phyloP scores from a whole-genome alignment of 352 stramenopile species.

The Globisporangium uncinulatum region DNA sequence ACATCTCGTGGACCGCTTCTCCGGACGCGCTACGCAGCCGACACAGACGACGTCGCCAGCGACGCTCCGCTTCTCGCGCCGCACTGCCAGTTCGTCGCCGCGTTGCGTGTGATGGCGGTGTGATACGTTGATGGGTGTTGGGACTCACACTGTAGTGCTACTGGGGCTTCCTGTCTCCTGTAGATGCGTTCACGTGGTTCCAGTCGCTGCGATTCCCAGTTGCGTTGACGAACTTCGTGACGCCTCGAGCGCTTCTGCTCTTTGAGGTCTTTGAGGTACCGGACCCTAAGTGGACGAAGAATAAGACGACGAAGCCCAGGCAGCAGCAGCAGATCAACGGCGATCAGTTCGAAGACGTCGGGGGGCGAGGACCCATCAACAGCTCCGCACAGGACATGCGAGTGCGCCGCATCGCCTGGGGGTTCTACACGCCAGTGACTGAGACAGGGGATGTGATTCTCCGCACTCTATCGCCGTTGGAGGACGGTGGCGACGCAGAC shows the following conservation, averaged over 20 bases:
- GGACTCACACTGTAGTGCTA: not conserved
- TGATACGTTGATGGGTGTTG: not conserved
- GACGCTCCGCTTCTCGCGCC: constrained; percentile 5
- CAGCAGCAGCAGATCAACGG: constrained; percentile 5
- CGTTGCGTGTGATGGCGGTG: not conserved
- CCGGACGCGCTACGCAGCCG: constrained; percentile 29
- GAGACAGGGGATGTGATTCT: constrained; percentile 38
- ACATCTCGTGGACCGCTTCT: constrained; percentile 47
- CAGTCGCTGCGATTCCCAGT: constrained; percentile 27
- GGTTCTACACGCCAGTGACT: constrained; percentile 56
- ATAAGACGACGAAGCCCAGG: not conserved
- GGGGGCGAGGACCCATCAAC: constrained; percentile 1
- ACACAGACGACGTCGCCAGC: constrained; percentile 19
- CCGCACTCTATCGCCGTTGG: constrained; percentile 6
- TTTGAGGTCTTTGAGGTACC: constrained; percentile 47
- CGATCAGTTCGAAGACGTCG: constrained; percentile 17
- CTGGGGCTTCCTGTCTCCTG: not conserved
- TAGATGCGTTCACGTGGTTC: constrained; percentile 55
- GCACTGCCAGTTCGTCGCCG: constrained; percentile 8
- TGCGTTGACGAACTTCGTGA: constrained; percentile 28
- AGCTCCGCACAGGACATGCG: not conserved
- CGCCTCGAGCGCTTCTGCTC: constrained; percentile 36
- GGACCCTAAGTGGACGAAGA: constrained; percentile 10
- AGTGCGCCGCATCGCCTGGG: constrained; percentile 40
- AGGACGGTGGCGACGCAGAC: not conserved